Evolutionary conservation across 306 rosid species (phyloP).

Genomic region (Prunus salicina): DNA sequence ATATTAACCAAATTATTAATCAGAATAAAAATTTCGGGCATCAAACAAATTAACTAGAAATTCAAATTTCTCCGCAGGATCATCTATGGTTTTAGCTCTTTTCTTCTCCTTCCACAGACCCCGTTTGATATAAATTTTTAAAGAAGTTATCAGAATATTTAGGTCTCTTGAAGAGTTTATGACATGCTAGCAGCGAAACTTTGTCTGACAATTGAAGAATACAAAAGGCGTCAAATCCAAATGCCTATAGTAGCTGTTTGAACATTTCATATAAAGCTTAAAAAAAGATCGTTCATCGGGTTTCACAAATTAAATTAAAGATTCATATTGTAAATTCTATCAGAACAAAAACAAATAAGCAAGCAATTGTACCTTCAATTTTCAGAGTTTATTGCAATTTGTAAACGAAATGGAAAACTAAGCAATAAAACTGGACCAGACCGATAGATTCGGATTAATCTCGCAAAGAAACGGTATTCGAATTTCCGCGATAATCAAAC

Average conservation of each 20-base stretch:
- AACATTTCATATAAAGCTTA: no score
- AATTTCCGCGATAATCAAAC: background rate
- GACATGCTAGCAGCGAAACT: slow-evolving; percentile 37
- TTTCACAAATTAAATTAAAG: no score
- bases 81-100: background rate
- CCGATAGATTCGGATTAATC: background rate
- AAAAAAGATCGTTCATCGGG: no score
- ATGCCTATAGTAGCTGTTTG: background rate
- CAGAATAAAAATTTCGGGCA: background rate
- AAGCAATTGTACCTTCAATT: background rate
- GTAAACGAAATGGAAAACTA: background rate
- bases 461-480: background rate
- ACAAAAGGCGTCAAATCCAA: slow-evolving; percentile 3
- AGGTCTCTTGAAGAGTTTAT: no score
- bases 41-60: slow-evolving; percentile 2
- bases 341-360: background rate
- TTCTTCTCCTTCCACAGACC: slow-evolving; percentile 41
- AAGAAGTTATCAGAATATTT: no score
- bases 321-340: background rate
- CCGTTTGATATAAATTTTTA: slow-evolving; percentile 77
- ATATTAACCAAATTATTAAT: slow-evolving; percentile 10
- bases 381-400: background rate
- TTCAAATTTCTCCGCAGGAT: background rate
- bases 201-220: slow-evolving; percentile 51
- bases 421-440: background rate